Evolutionary conservation across 306 rosid species (phyloP).

Genomic region (Citrullus colocynthis): DNA sequence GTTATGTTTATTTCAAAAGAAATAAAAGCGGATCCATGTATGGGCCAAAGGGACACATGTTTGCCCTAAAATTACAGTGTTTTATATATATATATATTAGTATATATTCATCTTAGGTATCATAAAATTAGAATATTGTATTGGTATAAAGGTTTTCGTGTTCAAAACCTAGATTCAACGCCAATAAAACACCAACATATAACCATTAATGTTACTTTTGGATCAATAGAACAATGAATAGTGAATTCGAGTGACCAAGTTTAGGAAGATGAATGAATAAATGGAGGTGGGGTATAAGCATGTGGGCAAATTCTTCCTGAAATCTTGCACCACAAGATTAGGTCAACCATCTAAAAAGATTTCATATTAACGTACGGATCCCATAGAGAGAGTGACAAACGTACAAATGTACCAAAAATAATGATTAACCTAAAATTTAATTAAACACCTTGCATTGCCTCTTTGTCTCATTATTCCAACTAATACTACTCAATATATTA

Average conservation of each 20-base stretch:
- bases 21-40: no score
- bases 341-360: not conserved
- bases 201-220: not conserved
- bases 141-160: no score
- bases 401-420: constrained; percentile 6
- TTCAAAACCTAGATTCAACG: no score
- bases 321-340: not conserved
- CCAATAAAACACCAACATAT: not conserved
- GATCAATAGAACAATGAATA: not conserved
- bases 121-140: no score
- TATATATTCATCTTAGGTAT: no score
- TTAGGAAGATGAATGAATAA: not conserved
- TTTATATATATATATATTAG: no score
- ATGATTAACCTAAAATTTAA: not conserved
- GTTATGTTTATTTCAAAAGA: no score
- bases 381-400: not conserved
- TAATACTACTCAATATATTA: no score
- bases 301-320: not conserved
- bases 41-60: no score
- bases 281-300: not conserved
- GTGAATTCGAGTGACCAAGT: not conserved
- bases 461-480: not conserved
- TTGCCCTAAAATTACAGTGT: no score
- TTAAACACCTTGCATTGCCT: not conserved
- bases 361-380: not conserved